Conservation (phyloP, 163 green algal genomes). For the Coccomyxa subellipsoidea region DNA sequence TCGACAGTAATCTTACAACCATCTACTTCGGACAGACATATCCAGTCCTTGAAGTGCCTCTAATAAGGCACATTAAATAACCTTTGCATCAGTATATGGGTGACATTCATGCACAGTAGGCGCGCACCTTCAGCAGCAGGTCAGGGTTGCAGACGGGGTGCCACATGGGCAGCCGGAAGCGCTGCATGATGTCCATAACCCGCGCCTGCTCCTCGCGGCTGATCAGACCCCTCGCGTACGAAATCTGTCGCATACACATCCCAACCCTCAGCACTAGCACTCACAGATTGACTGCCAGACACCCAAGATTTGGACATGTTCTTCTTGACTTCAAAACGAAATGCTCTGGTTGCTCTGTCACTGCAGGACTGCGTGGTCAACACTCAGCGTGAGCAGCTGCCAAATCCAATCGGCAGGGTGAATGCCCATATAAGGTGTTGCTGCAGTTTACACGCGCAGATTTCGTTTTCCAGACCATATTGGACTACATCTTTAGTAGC, state of each 20-base stretch:
- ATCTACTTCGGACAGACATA: too few species aligned
- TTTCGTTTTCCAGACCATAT: too few species aligned
- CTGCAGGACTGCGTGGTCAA: too few species aligned
- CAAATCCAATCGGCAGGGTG: neutral
- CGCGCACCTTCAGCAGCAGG: constrained; percentile 35
- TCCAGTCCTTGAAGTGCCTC: neutral
- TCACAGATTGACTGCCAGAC: neutral
- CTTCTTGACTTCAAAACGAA: too few species aligned
- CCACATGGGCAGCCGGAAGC: constrained; percentile 34
- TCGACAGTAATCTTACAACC: too few species aligned
- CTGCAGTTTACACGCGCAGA: too few species aligned
- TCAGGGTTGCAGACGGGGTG: constrained; percentile 33
- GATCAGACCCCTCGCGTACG: constrained; percentile 29
- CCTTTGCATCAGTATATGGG: neutral
- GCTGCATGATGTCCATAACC: constrained; percentile 33
- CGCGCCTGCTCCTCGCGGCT: constrained; percentile 20
- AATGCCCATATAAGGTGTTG: too few species aligned
- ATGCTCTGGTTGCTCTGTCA: too few species aligned
- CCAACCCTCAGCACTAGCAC: neutral
- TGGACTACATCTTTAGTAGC: too few species aligned
- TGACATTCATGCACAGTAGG: neutral
- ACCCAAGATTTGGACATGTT: too few species aligned
- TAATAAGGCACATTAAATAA: neutral
- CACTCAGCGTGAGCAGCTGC: too few species aligned
- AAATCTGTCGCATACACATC: constrained; percentile 23